phyloP scores from a whole-genome alignment of 345 rosid genomes.

The Pelargonium nanum region DNA sequence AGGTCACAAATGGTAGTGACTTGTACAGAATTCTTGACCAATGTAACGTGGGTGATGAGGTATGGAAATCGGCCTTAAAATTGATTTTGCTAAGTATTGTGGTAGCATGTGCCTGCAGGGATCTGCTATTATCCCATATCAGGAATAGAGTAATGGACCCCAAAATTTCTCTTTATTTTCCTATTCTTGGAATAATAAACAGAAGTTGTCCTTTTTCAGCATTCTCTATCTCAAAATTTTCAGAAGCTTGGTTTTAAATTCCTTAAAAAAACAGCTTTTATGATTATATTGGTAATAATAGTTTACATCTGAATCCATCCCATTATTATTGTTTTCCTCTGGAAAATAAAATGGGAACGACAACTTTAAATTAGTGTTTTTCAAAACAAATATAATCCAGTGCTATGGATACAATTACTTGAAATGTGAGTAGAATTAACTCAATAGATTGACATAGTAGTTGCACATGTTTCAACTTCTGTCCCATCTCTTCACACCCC shows the following conservation, averaged over 20 bases:
- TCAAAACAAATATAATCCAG: no score
- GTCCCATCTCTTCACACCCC: background rate
- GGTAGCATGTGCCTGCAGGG: background rate
- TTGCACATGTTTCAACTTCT: background rate
- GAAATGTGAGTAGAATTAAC: background rate
- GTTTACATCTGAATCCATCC: background rate
- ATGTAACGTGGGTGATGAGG: conserved; percentile 73
- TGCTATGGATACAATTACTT: background rate
- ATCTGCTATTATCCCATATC: background rate
- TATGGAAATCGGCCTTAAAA: conserved; percentile 9
- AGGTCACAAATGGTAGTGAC: conserved; percentile 64
- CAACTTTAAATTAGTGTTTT: background rate
- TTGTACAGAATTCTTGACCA: conserved; percentile 75
- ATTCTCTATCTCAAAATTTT: no score
- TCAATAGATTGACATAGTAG: background rate
- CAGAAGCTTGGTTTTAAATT: no score
- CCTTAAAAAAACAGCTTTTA: no score
- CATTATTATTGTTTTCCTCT: background rate
- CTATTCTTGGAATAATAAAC: background rate
- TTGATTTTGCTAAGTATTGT: background rate
- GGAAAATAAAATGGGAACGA: background rate
- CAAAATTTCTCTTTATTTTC: background rate
- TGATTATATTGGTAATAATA: background rate
- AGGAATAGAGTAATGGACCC: background rate
- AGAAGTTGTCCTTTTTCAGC: background rate